Percentiles rank a stretch among this genome's conserved stretches.
phyloP scores from a whole-genome alignment of 768 basidiomycete genomes.

The Serpula lacrymans region DNA sequence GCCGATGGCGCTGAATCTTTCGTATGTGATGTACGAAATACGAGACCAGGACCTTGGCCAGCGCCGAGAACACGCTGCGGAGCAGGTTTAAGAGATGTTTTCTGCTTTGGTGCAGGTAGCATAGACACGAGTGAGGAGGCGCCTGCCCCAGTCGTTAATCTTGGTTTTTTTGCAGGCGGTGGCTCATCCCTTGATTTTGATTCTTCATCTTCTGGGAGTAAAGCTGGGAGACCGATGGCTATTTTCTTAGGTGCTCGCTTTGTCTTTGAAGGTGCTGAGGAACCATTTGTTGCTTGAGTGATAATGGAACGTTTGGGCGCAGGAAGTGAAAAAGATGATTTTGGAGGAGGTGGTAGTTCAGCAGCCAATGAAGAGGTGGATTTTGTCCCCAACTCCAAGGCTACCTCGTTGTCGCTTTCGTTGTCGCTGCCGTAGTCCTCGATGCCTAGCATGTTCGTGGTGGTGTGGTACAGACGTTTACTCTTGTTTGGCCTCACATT shows the following conservation, averaged over 20 bases:
- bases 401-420: conserved; percentile 50
- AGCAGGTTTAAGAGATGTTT: conserved; percentile 36
- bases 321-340: conserved; percentile 33
- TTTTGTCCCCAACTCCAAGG: conserved; percentile 7
- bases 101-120: conserved; percentile 72
- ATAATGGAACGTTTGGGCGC: conserved; percentile 27
- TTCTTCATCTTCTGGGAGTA: no score
- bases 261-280: conserved; percentile 24
- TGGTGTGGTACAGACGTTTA: no score
- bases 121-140: conserved; percentile 64
- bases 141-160: conserved; percentile 46
- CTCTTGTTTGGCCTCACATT: no score
- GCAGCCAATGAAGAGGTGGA: conserved; percentile 10
- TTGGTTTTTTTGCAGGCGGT: conserved; percentile 37
- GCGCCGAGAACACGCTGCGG: conserved; percentile 62
- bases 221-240: conserved; percentile 52
- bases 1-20: conserved; percentile 24
- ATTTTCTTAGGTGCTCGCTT: conserved; percentile 53
- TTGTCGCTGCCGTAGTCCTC: conserved; percentile 76
- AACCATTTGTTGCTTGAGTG: conserved; percentile 15
- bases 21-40: conserved; percentile 44
- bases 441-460: conserved; percentile 72
- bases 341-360: conserved; percentile 25
- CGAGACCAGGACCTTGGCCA: conserved; percentile 57
- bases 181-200: conserved; percentile 24